Percentiles rank a stretch among this genome's conserved stretches.
phyloP scores from a whole-genome alignment of 2,329 filamentous ascomycete species.

The Fusarium pseudograminearum region DNA sequence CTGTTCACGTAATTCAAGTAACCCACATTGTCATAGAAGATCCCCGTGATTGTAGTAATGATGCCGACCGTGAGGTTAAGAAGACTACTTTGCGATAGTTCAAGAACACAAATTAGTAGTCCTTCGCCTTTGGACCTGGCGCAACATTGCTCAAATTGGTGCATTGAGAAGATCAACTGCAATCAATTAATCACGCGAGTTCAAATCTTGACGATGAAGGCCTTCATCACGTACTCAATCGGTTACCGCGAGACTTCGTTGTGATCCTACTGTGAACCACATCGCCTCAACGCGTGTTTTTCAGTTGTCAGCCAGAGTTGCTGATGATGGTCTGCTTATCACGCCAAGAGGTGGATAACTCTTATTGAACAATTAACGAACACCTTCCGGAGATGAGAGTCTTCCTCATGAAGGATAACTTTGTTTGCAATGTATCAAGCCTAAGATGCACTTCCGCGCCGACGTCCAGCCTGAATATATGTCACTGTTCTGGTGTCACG shows the following conservation, averaged over 20 bases:
- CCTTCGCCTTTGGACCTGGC: too few relatives aligned
- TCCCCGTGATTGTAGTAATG: too few relatives aligned
- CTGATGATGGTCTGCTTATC: background rate
- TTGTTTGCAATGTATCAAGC: background rate
- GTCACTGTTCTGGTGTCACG: background rate
- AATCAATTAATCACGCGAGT: too few relatives aligned
- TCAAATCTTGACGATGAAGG: too few relatives aligned
- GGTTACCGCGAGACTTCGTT: background rate
- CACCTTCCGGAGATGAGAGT: too few relatives aligned
- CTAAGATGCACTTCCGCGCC: background rate
- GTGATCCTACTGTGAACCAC: background rate
- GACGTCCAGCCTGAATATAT: background rate
- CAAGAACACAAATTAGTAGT: too few relatives aligned
- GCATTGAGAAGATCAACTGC: background rate
- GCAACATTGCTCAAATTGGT: too few relatives aligned
- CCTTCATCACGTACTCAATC: background rate
- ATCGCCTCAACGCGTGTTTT: background rate
- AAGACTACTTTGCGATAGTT: too few relatives aligned
- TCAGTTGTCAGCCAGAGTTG: background rate
- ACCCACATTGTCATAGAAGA: too few relatives aligned
- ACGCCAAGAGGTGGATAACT: background rate
- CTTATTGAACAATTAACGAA: accelerated
- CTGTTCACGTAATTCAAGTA: too few relatives aligned
- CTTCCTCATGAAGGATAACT: background rate
- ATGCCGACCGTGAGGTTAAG: too few relatives aligned